A percentile compares a stretch with the other conserved stretches of the same genome.
phyloP scores from a whole-genome alignment of 1,139 yeast genomes.

The Debaryomycetaceae sp. region DNA sequence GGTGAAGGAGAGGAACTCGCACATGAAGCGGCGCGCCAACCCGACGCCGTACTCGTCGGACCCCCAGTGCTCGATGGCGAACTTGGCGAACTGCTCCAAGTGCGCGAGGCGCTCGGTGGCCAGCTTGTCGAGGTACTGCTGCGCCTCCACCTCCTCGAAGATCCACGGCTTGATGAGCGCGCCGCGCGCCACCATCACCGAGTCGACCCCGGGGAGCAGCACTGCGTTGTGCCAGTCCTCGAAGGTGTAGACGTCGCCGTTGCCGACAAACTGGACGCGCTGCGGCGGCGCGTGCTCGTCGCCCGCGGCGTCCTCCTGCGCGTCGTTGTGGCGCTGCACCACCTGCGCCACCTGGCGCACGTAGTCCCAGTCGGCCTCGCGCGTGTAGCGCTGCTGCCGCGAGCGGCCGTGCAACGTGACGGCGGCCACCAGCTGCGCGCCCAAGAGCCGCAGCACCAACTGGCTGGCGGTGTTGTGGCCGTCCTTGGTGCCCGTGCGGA shows the following conservation, averaged over 20 bases:
- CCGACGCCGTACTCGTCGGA: constrained; percentile 92
- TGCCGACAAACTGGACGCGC: constrained; percentile 64
- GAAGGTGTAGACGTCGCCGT: constrained; percentile 85
- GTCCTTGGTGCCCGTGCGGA: constrained; percentile 88
- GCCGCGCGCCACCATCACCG: constrained; percentile 97
- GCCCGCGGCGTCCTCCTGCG: constrained; percentile 32
- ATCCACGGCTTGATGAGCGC: constrained; percentile 99
- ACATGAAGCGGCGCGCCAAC: constrained; percentile 81
- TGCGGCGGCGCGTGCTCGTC: constrained; percentile 48
- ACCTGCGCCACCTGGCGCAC: constrained; percentile 68
- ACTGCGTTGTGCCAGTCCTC: constrained; percentile 88
- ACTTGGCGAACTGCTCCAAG: constrained; percentile 62
- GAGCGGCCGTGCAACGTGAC: constrained; percentile 95
- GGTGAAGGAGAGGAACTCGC: constrained; percentile 92
- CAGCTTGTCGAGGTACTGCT: constrained; percentile 85
- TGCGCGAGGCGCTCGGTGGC: constrained; percentile 85
- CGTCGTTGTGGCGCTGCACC: constrained; percentile 56
- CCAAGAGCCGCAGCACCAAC: constrained; percentile 63
- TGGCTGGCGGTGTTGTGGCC: constrained; percentile 80
- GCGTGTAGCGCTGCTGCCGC: constrained; percentile 90
- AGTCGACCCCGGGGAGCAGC: constrained; percentile 69
- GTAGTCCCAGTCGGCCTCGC: constrained; percentile 90
- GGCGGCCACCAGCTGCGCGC: constrained; percentile 82
- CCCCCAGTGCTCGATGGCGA: constrained; percentile 97
- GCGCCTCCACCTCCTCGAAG: constrained; percentile 88